Evolutionary conservation across 1,284 basidiomycete species (phyloP).

Genomic region (Trichosporon coremiiforme): DNA sequence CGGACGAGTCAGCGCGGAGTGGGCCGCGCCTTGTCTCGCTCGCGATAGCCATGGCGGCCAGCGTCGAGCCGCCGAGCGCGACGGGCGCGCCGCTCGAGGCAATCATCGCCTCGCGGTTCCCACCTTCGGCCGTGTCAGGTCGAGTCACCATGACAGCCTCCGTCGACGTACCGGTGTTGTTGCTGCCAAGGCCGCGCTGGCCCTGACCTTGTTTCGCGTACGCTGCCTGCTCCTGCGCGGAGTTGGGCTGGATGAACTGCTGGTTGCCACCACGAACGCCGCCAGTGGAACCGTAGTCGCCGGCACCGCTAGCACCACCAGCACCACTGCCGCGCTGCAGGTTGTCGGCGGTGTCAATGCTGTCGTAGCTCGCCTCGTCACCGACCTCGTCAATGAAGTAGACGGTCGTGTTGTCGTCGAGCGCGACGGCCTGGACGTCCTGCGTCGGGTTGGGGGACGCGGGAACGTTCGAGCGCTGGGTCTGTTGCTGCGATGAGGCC

Average conservation of each 20-base stretch:
- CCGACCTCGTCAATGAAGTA: constrained; percentile 32
- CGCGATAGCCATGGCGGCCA: constrained; percentile 3
- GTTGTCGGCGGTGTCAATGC: neutral
- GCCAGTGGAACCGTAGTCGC: neutral
- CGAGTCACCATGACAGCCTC: constrained; percentile 20
- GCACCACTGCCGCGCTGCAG: neutral
- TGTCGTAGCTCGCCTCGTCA: constrained; percentile 12
- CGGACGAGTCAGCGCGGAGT: constrained; percentile 42
- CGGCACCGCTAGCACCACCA: neutral
- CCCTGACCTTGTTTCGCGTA: neutral
- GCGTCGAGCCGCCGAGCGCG: constrained; percentile 5
- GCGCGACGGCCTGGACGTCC: constrained; percentile 23
- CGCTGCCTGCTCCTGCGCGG: neutral
- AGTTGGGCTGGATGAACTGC: constrained; percentile 11
- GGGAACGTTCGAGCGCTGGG: neutral
- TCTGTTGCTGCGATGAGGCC: neutral
- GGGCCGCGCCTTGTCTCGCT: constrained; percentile 33
- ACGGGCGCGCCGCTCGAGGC: neutral
- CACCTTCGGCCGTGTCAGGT: constrained; percentile 7
- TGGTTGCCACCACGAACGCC: neutral
- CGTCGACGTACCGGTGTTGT: neutral
- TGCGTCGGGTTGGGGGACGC: constrained; percentile 9
- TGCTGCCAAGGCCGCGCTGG: neutral
- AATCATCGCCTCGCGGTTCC: constrained; percentile 1
- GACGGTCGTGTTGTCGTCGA: constrained; percentile 29